A percentile compares a stretch with the other conserved stretches of the same genome.
Evolutionary conservation across 768 basidiomycete genomes (phyloP).

Genomic region (Lentinula edodes): DNA sequence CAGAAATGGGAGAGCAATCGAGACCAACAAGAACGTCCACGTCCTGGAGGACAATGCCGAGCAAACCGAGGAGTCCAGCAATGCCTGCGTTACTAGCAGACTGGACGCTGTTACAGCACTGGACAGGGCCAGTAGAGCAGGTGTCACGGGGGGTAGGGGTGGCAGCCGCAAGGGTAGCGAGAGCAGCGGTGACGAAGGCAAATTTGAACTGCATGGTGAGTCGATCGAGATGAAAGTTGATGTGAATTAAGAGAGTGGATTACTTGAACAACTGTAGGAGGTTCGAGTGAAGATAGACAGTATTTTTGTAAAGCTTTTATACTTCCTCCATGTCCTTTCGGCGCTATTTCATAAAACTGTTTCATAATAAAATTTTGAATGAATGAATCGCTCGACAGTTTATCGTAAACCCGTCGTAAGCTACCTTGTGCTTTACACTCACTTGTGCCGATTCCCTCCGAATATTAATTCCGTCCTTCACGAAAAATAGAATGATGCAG

Average conservation of each 20-base stretch:
- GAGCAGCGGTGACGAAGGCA: background rate
- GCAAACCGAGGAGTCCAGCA: background rate
- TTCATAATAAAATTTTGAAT: no score
- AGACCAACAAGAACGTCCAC: slow-evolving; percentile 6
- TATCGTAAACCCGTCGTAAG: no score
- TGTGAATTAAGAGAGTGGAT: background rate
- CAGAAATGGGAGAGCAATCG: slow-evolving; percentile 8
- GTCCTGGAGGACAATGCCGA: slow-evolving; percentile 7
- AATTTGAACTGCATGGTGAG: background rate
- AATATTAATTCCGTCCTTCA: no score
- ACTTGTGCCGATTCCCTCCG: background rate
- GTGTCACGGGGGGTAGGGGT: background rate
- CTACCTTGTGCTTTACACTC: background rate
- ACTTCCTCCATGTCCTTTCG: background rate
- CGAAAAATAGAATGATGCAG: no score
- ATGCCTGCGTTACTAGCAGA: background rate
- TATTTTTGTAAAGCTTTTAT: background rate
- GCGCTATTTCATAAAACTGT: background rate
- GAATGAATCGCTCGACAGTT: no score
- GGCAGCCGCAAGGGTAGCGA: slow-evolving; percentile 2
- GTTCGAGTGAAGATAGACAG: background rate
- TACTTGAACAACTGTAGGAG: background rate
- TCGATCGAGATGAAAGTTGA: background rate
- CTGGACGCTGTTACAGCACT: slow-evolving; percentile 5
- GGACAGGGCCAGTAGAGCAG: slow-evolving; percentile 3